Base-by-base conservation (phyloP, 306 rosid species). In the Erythrophleum fordii region DNA sequence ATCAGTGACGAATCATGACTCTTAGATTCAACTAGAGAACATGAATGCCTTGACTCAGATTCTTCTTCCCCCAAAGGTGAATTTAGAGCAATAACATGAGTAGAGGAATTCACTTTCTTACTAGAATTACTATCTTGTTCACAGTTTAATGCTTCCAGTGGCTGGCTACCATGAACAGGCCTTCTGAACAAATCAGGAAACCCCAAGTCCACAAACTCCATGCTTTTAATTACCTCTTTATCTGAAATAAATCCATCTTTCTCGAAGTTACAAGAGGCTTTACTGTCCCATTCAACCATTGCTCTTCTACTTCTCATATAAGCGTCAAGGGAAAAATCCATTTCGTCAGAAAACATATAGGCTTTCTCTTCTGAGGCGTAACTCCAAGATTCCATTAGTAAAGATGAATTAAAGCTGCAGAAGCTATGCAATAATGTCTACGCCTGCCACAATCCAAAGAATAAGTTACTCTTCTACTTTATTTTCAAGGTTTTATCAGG, bases 361-460 rank as follows among this genome's bases (percentile, higher is more conserved):
- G 81, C 79, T 74, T 84, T 92, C 83, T 89, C 94, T 69, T 92
- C 97, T 72, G 88, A 78, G 76, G 84, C 73, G 20, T 81, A 84
- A 82, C 87, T 85, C 97, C 96, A 93, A 76, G 96, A 83, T 85
- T 91, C 97, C 97, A 93, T 93, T 31, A 73, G 55, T 29, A 55
- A 77, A 73, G 66, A 49, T 41, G 66, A 90, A 72, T 46, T 34
- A 37, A 76, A 58, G 85, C 18, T 44, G 56, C 80, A 73, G 77
- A 78, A 68, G 60, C 42, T 84, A 39, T 58, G 44, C 52, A 79
- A 44, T 76, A 41, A 26, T 75, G 53, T 73, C 74, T 51, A 53
- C 26, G 56, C 91, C 92, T 86, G 79, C 72, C 80, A 83, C 34
- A 85, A 82, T 46, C 51, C 22, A 49, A 68, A 64, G 42, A 86